Evolutionary conservation across 441 rosid genomes (phyloP).

Genomic region (Oxalis stricta): DNA sequence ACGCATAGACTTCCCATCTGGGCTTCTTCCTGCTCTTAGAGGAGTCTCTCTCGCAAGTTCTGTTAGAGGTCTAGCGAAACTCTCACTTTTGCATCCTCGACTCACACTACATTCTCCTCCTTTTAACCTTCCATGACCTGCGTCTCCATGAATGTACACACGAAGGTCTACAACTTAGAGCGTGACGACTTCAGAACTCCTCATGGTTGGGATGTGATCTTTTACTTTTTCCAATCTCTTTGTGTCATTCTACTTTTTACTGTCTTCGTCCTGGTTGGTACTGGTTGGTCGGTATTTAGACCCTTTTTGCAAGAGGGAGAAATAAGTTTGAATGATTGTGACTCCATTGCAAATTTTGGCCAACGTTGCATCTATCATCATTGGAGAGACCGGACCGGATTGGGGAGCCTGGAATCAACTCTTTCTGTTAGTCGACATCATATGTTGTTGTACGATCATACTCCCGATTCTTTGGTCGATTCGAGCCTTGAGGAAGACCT

Average conservation of each 20-base stretch:
- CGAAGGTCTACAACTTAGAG: slow-evolving; percentile 71
- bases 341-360: slow-evolving; percentile 85
- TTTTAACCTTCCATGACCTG: slow-evolving; percentile 76
- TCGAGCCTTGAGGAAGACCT: slow-evolving; percentile 67
- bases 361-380: slow-evolving; percentile 75
- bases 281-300: slow-evolving; percentile 89
- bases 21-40: slow-evolving; percentile 95
- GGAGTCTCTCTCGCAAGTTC: slow-evolving; percentile 73
- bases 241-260: slow-evolving; percentile 70
- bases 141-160: slow-evolving; percentile 72
- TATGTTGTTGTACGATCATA: slow-evolving; percentile 84
- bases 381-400: slow-evolving; percentile 94
- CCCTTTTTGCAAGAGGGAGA: slow-evolving; percentile 87
- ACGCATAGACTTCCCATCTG: slow-evolving; percentile 52
- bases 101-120: slow-evolving; percentile 37
- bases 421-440: slow-evolving; percentile 70
- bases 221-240: slow-evolving; percentile 77
- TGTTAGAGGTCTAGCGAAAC: slow-evolving; percentile 72
- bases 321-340: slow-evolving; percentile 83
- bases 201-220: slow-evolving; percentile 90
- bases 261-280: slow-evolving; percentile 80
- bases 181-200: slow-evolving; percentile 59
- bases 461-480: slow-evolving; percentile 98
- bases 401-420: slow-evolving; percentile 96
- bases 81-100: slow-evolving; percentile 79